Evolutionary conservation across 2,329 filamentous ascomycete species (phyloP).

Genomic region (Neonectria hederae): DNA sequence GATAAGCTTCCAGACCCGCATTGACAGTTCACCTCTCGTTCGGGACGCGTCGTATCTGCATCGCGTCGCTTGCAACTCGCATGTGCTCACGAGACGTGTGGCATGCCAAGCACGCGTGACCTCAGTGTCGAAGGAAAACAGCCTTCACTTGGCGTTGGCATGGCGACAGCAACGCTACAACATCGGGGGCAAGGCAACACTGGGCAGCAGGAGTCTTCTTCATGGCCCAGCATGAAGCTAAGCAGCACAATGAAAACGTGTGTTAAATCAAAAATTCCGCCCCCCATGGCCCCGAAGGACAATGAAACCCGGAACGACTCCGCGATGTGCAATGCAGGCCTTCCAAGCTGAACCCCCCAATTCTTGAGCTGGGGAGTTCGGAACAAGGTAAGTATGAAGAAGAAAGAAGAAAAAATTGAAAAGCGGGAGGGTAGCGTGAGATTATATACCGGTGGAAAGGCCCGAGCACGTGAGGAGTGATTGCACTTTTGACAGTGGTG

Average conservation of each 20-base stretch:
- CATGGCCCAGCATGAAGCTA: conserved; percentile 50
- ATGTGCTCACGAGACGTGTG: no score
- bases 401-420: conserved; percentile 47
- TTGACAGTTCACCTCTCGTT: no score
- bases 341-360: conserved; percentile 53
- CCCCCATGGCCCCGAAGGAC: conserved; percentile 64
- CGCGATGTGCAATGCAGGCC: conserved; percentile 66
- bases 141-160: no score
- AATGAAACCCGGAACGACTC: conserved; percentile 60
- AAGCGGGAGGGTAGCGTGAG: conserved; percentile 5
- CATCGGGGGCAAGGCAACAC: no score
- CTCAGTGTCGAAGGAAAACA: no score
- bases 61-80: no score
- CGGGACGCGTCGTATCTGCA: no score
- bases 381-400: conserved; percentile 66
- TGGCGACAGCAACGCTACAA: no score
- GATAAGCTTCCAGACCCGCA: no score
- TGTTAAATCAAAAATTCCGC: conserved; percentile 63
- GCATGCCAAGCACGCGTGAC: no score
- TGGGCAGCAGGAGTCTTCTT: no score
- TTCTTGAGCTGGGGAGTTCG: conserved; percentile 57
- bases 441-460: conserved; percentile 40
- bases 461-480: conserved; percentile 7
- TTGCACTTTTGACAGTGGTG: neutral
- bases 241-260: conserved; percentile 54